Percentiles rank a stretch among this genome's conserved stretches.
These are phyloP conservation scores for Amanita muscaria DNA, from an alignment of 768 basidiomycete genomes.

Conservation along the genomic window DNA sequence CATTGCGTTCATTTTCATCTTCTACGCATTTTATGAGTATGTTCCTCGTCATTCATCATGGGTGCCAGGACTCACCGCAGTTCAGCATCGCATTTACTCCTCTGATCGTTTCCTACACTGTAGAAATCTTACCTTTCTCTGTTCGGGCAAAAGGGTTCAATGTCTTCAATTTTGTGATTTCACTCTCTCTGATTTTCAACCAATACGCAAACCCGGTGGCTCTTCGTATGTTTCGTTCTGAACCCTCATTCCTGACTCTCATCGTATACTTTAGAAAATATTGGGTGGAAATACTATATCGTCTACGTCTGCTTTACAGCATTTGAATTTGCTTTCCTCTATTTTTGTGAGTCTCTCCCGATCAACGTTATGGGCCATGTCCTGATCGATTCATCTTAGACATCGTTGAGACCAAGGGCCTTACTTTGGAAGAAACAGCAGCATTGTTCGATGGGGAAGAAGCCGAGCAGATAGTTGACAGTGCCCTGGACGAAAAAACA, in stretches of 20 bases:
- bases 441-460: constrained; percentile 70
- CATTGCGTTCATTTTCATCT: constrained; percentile 80
- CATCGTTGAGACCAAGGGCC: constrained; percentile 65
- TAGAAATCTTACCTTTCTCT: constrained; percentile 23
- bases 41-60: background rate
- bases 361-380: background rate
- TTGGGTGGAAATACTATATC: constrained; percentile 77
- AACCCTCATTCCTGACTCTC: background rate
- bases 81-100: constrained; percentile 3
- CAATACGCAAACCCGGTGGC: constrained; percentile 80
- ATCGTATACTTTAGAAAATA: constrained; percentile 18
- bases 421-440: constrained; percentile 73
- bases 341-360: constrained; percentile 33
- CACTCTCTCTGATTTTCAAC: constrained; percentile 78
- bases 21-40: background rate
- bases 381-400: constrained; percentile 19
- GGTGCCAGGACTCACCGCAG: background rate
- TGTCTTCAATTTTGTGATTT: constrained; percentile 72
- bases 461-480: constrained; percentile 28
- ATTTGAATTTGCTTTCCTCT: constrained; percentile 57
- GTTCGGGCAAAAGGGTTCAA: constrained; percentile 85
- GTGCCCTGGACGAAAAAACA: constrained; percentile 3
- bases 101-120: constrained; percentile 15
- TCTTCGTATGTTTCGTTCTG: constrained; percentile 26
- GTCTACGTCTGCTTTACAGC: constrained; percentile 66